Percentiles rank a stretch among this genome's conserved stretches.
Evolutionary conservation across 163 green algal species (phyloP).

Genomic region (Volvox carteri): DNA sequence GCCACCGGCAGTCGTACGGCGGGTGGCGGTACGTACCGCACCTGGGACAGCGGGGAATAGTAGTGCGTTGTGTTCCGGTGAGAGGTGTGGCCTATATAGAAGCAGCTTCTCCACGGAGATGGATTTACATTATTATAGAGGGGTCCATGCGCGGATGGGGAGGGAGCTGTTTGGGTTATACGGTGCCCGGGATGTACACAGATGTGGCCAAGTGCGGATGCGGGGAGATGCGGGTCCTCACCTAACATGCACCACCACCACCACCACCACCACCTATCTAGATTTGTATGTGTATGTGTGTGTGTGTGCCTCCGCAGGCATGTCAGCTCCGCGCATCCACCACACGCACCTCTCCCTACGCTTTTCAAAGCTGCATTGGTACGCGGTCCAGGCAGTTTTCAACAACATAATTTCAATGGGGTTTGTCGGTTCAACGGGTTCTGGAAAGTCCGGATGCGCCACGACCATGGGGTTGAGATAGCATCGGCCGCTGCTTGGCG

Average conservation of each 20-base stretch:
- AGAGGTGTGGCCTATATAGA: too few species aligned
- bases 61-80: neutral
- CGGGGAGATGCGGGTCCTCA: too few species aligned
- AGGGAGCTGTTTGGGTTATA: too few species aligned
- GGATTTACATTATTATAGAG: too few species aligned
- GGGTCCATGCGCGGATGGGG: too few species aligned
- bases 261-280: too few species aligned
- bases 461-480: slow-evolving; percentile 45
- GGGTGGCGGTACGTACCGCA: slow-evolving; percentile 32
- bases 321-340: neutral
- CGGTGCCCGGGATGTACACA: too few species aligned
- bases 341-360: neutral
- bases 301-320: too few species aligned
- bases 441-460: slow-evolving; percentile 19
- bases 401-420: slow-evolving; percentile 47
- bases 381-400: slow-evolving; percentile 14
- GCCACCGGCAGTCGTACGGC: slow-evolving; percentile 51
- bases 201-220: too few species aligned
- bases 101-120: too few species aligned
- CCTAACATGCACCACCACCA: too few species aligned
- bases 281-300: too few species aligned
- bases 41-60: neutral
- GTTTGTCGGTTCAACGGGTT: neutral
- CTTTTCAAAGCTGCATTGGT: slow-evolving; percentile 45
- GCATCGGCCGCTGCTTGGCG: slow-evolving; percentile 3